These are phyloP conservation scores for Coprinopsis strossmayeri DNA, from an alignment of 768 basidiomycete species.

Conservation along the genomic window DNA sequence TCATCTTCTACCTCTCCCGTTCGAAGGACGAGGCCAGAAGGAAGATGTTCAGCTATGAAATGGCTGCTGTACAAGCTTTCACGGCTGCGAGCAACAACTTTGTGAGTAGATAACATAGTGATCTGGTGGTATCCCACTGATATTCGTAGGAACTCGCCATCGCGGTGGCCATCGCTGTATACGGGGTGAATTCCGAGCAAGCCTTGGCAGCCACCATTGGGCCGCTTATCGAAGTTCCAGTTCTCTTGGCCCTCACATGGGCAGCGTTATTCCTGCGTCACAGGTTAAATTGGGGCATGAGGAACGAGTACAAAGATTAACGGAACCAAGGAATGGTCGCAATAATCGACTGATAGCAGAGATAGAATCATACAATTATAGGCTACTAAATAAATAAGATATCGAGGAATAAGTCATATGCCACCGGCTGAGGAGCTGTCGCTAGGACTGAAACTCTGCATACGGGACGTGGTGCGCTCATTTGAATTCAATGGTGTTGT, in stretches of 20 bases:
- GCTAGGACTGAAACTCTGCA: not conserved
- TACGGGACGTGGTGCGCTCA: not conserved
- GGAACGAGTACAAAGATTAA: not conserved
- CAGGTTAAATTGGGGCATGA: conserved; percentile 31
- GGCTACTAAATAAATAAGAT: not conserved
- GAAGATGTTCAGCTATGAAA: conserved; percentile 47
- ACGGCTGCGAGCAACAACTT: conserved; percentile 80
- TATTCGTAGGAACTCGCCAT: conserved; percentile 68
- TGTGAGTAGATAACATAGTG: conserved; percentile 28
- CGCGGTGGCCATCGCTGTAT: conserved; percentile 72
- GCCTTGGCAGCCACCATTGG: conserved; percentile 79
- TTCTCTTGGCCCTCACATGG: conserved; percentile 64
- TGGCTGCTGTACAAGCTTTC: conserved; percentile 73
- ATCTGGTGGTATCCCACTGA: not conserved
- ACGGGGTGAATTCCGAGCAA: conserved; percentile 71
- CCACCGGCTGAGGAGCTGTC: not conserved
- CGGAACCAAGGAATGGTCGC: not conserved
- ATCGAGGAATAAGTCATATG: not conserved
- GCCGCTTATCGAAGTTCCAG: conserved; percentile 75
- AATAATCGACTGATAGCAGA: not conserved
- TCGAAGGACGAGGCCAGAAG: conserved; percentile 18
- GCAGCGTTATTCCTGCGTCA: conserved; percentile 43
- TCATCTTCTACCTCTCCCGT: conserved; percentile 44
- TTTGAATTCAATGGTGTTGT: not conserved
- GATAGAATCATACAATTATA: not conserved